Evolutionary conservation across 1,139 yeast genomes (phyloP).

Genomic region (Blastobotrys petasosporus): DNA sequence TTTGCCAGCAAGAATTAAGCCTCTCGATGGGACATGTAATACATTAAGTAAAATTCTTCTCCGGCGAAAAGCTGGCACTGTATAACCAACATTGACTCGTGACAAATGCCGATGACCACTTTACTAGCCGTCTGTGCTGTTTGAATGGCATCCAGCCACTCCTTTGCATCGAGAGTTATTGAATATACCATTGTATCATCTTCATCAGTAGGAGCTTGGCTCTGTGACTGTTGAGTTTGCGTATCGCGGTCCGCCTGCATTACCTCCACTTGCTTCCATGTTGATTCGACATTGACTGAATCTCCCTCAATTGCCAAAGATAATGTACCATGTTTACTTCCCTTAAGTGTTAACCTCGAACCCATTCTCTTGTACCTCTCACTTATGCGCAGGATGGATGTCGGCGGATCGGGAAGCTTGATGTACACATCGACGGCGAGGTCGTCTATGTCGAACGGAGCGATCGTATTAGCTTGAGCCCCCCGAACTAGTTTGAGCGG

Average conservation of each 20-base stretch:
- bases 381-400: constrained; percentile 13
- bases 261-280: constrained; percentile 1
- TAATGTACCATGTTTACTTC: constrained; percentile 3
- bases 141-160: constrained; percentile 32
- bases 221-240: neutral
- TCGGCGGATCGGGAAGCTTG: constrained; percentile 7
- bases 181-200: constrained; percentile 13
- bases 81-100: constrained; percentile 29
- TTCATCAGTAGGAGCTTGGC: constrained; percentile 1
- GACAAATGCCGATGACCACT: constrained; percentile 32
- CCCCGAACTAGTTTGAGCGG: constrained; percentile 23
- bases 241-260: neutral
- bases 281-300: constrained; percentile 8
- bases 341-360: constrained; percentile 3
- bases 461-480: constrained; percentile 9
- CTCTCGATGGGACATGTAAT: constrained; percentile 16
- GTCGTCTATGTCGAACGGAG: neutral
- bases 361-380: constrained; percentile 18
- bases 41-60: constrained; percentile 11
- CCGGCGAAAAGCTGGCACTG: constrained; percentile 31
- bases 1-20: constrained; percentile 43
- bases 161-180: constrained; percentile 29
- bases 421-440: constrained; percentile 14
- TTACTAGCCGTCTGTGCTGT: constrained; percentile 26
- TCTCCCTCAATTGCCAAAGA: constrained; percentile 6